Evolutionary conservation across 2,329 filamentous ascomycete species (phyloP).

Genomic region (Cladosporium sp.): DNA sequence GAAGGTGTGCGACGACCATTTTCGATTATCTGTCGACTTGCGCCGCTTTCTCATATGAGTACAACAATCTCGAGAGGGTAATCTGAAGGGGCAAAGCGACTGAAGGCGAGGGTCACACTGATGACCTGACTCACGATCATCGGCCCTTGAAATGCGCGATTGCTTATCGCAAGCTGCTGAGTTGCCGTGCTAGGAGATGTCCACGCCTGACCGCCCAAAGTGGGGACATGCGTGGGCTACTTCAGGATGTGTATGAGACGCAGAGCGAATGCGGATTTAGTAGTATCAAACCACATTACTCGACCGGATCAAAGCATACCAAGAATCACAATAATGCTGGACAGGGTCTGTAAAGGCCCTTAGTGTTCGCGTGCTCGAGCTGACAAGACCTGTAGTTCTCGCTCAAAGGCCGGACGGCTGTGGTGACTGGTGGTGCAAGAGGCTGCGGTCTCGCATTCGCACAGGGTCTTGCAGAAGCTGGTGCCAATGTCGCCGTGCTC

Average conservation of each 20-base stretch:
- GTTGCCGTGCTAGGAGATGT: neutral
- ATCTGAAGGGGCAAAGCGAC: neutral
- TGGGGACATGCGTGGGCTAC: neutral
- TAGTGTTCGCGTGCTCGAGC: neutral
- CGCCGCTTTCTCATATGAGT: neutral
- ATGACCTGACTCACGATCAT: neutral
- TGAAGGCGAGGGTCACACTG: neutral
- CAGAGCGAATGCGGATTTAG: neutral
- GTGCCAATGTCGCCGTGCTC: slow-evolving; percentile 61
- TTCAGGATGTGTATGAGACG: neutral
- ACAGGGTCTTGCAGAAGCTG: slow-evolving; percentile 66
- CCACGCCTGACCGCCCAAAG: neutral
- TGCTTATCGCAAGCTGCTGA: neutral
- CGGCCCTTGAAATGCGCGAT: neutral
- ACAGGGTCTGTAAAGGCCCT: neutral
- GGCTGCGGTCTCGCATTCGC: slow-evolving; percentile 68
- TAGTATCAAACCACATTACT: neutral
- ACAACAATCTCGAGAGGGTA: neutral
- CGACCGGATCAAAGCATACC: neutral
- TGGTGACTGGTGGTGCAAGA: slow-evolving; percentile 68
- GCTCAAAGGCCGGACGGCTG: slow-evolving; percentile 67
- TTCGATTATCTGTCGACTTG: neutral
- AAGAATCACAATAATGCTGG: neutral
- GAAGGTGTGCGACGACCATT: neutral
- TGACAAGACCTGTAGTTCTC: slow-evolving; percentile 53